Base-by-base conservation (phyloP, 164 flowering plant genomes). In the Berberis thunbergii region DNA sequence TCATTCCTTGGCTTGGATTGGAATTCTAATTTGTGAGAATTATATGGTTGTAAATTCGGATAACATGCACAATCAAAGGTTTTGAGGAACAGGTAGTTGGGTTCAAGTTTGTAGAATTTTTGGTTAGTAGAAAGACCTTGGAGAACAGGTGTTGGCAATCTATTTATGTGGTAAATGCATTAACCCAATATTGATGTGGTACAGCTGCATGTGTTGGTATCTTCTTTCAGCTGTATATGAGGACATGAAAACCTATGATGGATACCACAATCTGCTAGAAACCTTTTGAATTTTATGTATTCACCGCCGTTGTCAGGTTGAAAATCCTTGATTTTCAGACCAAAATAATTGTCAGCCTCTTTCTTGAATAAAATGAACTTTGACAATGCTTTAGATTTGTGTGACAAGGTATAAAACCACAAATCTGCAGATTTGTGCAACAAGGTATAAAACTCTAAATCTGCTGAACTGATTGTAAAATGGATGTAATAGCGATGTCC, bases 41-140 rank as follows among this genome's bases (percentile, higher is more conserved):
- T 53, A 3, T 9, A 53, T 9, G 56, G 56, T 9, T n/a, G 12
- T 1, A 53, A 9, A 13, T n/a, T 9, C 4, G 56, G 56, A 13
- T 58, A 58, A 39, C 45, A 58, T 41, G 60, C 60, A 58, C 60
- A 58, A 4, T 45, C 45, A 58, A 58, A 58, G 3, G n/a, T 11
- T 7, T 58, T 41, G 4, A 58, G 11, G 43, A 3, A 39, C 2
- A 7, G n/a, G n/a, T 58, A 58, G 45, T 58, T 58, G 12, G 60
- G 45, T 7, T 3, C 4, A 0, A 2, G 45, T 41, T n/a, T 7
- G 41, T 26, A 8, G 2, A 8, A 4, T 4, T 4, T 8, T 58
- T 41, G 10, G 41, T 53, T 1, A 53, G n/a, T 7, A 12, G 55
- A 26, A 52, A 3, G 13, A 26, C n/a, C 55, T 6, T 46, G 5